Conservation (phyloP, 2,329 filamentous ascomycete genomes). For the Neocatenulostroma microsporum region DNA sequence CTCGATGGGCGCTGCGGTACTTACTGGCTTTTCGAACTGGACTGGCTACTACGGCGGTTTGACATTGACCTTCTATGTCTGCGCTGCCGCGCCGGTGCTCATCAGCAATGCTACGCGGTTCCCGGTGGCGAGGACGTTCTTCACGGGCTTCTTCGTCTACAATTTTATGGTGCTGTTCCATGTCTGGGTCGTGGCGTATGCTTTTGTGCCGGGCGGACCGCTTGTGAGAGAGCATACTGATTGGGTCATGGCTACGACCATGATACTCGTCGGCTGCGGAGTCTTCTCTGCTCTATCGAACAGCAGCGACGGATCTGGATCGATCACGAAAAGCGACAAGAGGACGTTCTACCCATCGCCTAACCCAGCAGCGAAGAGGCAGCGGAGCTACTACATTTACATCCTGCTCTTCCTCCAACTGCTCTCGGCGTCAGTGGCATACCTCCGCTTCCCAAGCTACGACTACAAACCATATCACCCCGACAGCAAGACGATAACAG, state of each 20-base stretch:
- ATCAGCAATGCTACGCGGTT: conserved; percentile 69
- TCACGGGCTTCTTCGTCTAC: conserved; percentile 81
- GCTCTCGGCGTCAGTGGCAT: conserved; percentile 70
- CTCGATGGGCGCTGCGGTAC: conserved; percentile 66
- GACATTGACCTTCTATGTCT: conserved; percentile 66
- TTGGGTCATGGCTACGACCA: conserved; percentile 84
- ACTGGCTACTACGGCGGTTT: conserved; percentile 80
- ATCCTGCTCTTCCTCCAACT: conserved; percentile 70
- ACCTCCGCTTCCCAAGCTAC: conserved; percentile 84
- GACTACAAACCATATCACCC: conserved; percentile 86
- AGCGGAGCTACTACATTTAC: conserved; percentile 62
- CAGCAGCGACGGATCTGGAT: conserved; percentile 26
- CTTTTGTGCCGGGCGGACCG: conserved; percentile 90
- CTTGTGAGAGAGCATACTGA: conserved; percentile 90
- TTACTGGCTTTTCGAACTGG: conserved; percentile 77
- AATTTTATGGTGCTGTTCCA: conserved; percentile 95
- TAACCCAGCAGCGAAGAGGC: conserved; percentile 43
- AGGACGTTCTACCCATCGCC: conserved; percentile 28
- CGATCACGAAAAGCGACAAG: conserved; percentile 35
- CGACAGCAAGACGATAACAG: conserved; percentile 79
- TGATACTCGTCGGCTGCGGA: conserved; percentile 76
- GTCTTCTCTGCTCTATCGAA: conserved; percentile 60
- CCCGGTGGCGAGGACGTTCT: conserved; percentile 72
- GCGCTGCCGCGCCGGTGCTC: conserved; percentile 68
- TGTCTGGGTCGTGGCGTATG: conserved; percentile 97